Base-by-base conservation (phyloP, 2,329 filamentous ascomycete species). In the Cercospora citrullina region DNA sequence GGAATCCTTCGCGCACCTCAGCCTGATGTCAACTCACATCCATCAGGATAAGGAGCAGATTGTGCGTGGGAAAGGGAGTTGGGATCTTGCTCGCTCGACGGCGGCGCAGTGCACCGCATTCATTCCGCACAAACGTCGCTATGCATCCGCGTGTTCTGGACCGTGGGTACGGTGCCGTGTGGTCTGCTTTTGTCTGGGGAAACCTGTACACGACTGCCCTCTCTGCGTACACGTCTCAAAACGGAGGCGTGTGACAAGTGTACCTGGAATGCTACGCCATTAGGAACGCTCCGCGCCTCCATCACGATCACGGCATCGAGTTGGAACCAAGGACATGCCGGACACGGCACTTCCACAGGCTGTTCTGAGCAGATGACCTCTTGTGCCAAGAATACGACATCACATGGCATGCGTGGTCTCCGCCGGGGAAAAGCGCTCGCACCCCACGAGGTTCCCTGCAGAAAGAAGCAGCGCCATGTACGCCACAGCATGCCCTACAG, bases 211-310 rank as follows among this genome's bases (percentile, higher is more conserved):
- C 36, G 36, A 42, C 36, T 42, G 36, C 36, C 36, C 36, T 12
- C 26, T 26, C 55, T 58, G 55, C 30, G 30, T 30, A 28, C 26
- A 58, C 31, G 18, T 42, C 23, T 18, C 33, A 61, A 61, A 39
- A 18, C 28, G 30, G 53, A 10, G 26, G 53, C 60, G n/a, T 21
- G 28, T 23, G 23, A 62, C 39, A 30, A 31, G 18, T n/a, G 62
- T 64, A 57, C 62, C 62, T 64, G 62, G 62, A 39, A 42, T 42
- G 62, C 62, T 55, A 42, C 62, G 51, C 62, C 30, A 42, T 64
- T 57, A 51, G 62, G 62, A 64, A 7, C 48, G 18, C 30, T 57
- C 30, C 62, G 45, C 48, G 48, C 12, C 48, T 26, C 28, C 33
- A 58, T 61, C 53, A 31, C 53, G 59, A 42, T 36, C 30, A 28